Evolutionary conservation across 2,329 filamentous ascomycete genomes (phyloP), one percentile per base, ranked within the genome.

Genomic region (Periconia sp.): DNA sequence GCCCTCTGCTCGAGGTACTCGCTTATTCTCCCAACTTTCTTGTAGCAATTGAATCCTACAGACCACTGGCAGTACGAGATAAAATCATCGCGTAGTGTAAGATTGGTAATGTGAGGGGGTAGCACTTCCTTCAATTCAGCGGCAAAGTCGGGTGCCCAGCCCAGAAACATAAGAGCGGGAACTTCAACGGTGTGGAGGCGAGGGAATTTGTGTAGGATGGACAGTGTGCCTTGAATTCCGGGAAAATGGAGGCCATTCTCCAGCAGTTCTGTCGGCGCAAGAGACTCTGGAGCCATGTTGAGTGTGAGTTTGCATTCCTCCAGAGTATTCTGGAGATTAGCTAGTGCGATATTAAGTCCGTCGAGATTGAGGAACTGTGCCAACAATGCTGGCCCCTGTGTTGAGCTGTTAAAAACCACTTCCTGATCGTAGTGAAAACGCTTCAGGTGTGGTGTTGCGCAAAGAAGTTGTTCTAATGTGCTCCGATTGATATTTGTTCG

Each of bases 111-210:
- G 6, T 45, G 43, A 15, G 45, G 41, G 1, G 64, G 62, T 7
- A 67, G 50, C 1, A 65, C 58, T 49, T 65, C 62, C 6, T 61
- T 56, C 13, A 67, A 44, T 30, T 50, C 51, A 1, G 59, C 55
- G 1, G 58, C 58, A n/a, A 62, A 61, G 8, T 60, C 54, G 3
- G 59, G 55, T 7, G 52, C 46, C 64, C 64, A 66, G 8, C 64
- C 62, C 7, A 66, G 57, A 19, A 66, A 55, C 59, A 65, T 60
- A 11, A 61, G 50, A 51, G 63, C 60, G 6, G 64, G 64, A 1
- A 62, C 49, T 40, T 66, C 59, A 15, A 61, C 52, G 30, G 52
- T 57, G 1, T 15, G 45, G 0, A 65, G 49, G 8, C 53, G 53
- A 5, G 48, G 54, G 61, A 66, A 65, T 17, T 54, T 55, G 33